These are phyloP conservation scores for Balansia obtecta DNA, from an alignment of 2,329 filamentous ascomycete species.

Conservation along the genomic window DNA sequence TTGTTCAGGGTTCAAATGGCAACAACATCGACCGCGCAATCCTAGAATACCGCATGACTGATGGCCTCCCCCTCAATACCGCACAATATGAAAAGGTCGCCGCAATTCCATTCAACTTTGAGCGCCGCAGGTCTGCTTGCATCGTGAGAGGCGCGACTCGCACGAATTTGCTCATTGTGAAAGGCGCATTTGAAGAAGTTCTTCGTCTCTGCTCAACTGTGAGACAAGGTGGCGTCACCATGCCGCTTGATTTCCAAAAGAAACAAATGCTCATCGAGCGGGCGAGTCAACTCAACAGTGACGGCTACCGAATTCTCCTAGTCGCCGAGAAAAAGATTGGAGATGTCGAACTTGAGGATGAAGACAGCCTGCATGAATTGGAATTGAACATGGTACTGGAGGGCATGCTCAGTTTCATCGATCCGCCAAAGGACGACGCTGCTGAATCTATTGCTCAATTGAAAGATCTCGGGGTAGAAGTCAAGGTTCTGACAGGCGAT, in stretches of 20 bases:
- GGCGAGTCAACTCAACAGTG: slow-evolving; percentile 9
- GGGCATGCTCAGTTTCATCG: slow-evolving; percentile 16
- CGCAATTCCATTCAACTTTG: slow-evolving; percentile 16
- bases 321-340: slow-evolving; percentile 12
- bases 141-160: slow-evolving; percentile 12
- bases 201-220: slow-evolving; percentile 12
- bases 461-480: slow-evolving; percentile 13
- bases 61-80: slow-evolving; percentile 8
- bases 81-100: slow-evolving; percentile 13
- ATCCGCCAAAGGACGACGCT: slow-evolving; percentile 18
- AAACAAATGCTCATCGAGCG: slow-evolving; percentile 8
- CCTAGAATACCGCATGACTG: slow-evolving; percentile 7
- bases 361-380: slow-evolving; percentile 12
- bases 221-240: slow-evolving; percentile 7
- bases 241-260: slow-evolving; percentile 9
- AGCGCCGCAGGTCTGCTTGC: slow-evolving; percentile 13
- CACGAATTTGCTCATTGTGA: slow-evolving; percentile 16
- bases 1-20: slow-evolving; percentile 14
- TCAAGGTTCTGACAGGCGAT: slow-evolving; percentile 18
- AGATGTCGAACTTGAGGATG: slow-evolving; percentile 8
- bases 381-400: slow-evolving; percentile 15
- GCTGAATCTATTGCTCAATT: slow-evolving; percentile 14
- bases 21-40: slow-evolving; percentile 19
- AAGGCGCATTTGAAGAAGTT: slow-evolving; percentile 18
- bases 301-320: slow-evolving; percentile 14